phyloP scores from a whole-genome alignment of 163 green algal species.

The Scenedesmus sp. region DNA sequence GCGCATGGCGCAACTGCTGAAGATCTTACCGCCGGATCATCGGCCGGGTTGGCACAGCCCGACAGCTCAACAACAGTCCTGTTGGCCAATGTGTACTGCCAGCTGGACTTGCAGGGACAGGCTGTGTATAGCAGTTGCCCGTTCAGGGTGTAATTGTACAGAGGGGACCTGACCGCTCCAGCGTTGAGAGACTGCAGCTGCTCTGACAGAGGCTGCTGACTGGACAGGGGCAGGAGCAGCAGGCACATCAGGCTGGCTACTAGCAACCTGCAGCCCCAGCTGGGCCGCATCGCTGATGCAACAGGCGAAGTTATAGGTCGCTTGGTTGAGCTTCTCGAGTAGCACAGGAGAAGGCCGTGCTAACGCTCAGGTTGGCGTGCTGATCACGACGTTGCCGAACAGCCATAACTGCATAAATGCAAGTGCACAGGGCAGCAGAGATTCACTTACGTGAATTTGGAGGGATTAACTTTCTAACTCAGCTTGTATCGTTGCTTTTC shows the following conservation, averaged over 20 bases:
- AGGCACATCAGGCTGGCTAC: background rate
- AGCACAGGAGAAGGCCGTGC: too few relatives aligned
- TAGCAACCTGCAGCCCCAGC: background rate
- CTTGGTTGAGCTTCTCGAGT: background rate
- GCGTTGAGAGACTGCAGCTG: slow-evolving; percentile 6
- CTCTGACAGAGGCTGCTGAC: slow-evolving; percentile 1
- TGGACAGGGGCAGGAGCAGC: background rate
- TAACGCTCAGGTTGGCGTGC: too few relatives aligned
- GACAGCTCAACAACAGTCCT: slow-evolving; percentile 20
- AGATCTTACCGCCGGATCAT: background rate
- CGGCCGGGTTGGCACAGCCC: slow-evolving; percentile 24
- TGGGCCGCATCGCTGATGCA: background rate
- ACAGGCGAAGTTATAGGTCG: background rate
- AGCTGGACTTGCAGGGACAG: background rate
- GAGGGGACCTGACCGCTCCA: background rate
- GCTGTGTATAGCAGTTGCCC: slow-evolving; percentile 17
- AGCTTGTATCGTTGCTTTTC: too few relatives aligned
- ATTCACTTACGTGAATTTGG: too few relatives aligned
- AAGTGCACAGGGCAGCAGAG: too few relatives aligned
- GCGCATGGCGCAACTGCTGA: too few relatives aligned
- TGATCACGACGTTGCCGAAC: too few relatives aligned
- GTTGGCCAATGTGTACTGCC: slow-evolving; percentile 20
- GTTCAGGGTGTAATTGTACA: slow-evolving; percentile 26
- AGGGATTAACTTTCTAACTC: too few relatives aligned
- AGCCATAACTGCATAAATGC: too few relatives aligned